A percentile compares a stretch with the other conserved stretches of the same genome.
phyloP scores from a whole-genome alignment of 2,329 filamentous ascomycete genomes.

The Ceratocystis diversiconidia region DNA sequence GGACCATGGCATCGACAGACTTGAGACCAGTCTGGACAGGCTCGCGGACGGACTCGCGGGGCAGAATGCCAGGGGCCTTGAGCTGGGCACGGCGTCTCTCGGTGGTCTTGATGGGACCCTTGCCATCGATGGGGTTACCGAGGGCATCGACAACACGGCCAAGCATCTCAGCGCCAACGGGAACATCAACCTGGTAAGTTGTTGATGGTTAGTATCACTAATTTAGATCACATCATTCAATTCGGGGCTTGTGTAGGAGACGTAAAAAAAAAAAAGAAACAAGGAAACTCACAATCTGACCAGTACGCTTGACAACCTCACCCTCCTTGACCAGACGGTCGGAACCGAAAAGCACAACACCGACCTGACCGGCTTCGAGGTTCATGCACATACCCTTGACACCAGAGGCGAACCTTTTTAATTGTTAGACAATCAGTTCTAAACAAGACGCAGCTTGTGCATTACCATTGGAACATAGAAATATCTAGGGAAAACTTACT shows the following conservation, averaged over 20 bases:
- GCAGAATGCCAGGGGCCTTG: conserved; percentile 97
- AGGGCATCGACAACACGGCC: conserved; percentile 98
- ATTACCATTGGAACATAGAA: background rate
- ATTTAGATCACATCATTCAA: background rate
- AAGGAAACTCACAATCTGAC: conserved; percentile 71
- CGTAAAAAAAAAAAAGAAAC: no score
- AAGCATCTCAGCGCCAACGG: conserved; percentile 82
- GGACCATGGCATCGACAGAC: conserved; percentile 98
- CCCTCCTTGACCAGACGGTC: conserved; percentile 99
- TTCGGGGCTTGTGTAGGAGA: no score
- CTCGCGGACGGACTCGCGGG: conserved; percentile 92
- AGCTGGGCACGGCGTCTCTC: conserved; percentile 93
- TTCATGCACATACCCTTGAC: conserved; percentile 99
- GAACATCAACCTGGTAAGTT: conserved; percentile 69
- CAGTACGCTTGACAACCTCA: conserved; percentile 98
- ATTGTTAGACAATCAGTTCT: conserved; percentile 7
- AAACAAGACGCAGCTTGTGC: background rate
- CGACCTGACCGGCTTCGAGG: conserved; percentile 99
- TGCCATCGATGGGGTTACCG: conserved; percentile 98
- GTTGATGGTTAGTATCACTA: conserved; percentile 18
- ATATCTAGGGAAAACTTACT: conserved; percentile 51
- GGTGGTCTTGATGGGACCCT: conserved; percentile 87
- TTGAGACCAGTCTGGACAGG: conserved; percentile 99
- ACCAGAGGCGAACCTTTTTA: conserved; percentile 81
- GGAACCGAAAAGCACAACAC: conserved; percentile 99